Evolutionary conservation across 2,329 filamentous ascomycete genomes (phyloP).

Genomic region (Penicillium nordicum): DNA sequence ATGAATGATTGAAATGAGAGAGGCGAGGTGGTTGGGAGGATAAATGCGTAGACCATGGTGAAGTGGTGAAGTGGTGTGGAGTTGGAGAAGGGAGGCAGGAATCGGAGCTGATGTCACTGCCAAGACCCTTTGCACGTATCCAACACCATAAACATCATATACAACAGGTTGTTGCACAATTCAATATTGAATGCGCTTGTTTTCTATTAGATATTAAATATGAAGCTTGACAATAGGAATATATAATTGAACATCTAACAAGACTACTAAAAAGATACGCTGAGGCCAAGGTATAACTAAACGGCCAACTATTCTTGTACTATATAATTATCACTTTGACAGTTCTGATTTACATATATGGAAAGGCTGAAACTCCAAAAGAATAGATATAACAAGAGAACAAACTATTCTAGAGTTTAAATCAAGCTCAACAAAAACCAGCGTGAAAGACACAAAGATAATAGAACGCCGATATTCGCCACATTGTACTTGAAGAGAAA

Average conservation of each 20-base stretch:
- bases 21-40: conserved; percentile 82
- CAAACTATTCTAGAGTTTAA: not conserved
- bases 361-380: too few relatives aligned
- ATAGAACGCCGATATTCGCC: not conserved
- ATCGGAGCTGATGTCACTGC: conserved; percentile 4
- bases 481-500: not conserved
- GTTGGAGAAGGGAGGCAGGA: conserved; percentile 14
- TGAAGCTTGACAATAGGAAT: not conserved
- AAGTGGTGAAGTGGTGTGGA: not conserved
- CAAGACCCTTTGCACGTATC: not conserved
- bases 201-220: not conserved
- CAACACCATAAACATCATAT: too few relatives aligned
- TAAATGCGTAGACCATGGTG: conserved; percentile 83
- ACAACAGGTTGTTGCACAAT: too few relatives aligned
- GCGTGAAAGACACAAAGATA: not conserved
- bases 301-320: not conserved
- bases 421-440: not conserved
- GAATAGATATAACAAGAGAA: not conserved
- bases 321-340: not conserved
- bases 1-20: conserved; percentile 78
- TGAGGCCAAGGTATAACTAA: not conserved
- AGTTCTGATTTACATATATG: not conserved
- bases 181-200: too few relatives aligned
- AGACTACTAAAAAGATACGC: not conserved
- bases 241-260: not conserved